A percentile compares a stretch with the other conserved stretches of the same genome.
Conservation (phyloP, 2,329 filamentous ascomycete genomes). For the Penicillium sp. region DNA sequence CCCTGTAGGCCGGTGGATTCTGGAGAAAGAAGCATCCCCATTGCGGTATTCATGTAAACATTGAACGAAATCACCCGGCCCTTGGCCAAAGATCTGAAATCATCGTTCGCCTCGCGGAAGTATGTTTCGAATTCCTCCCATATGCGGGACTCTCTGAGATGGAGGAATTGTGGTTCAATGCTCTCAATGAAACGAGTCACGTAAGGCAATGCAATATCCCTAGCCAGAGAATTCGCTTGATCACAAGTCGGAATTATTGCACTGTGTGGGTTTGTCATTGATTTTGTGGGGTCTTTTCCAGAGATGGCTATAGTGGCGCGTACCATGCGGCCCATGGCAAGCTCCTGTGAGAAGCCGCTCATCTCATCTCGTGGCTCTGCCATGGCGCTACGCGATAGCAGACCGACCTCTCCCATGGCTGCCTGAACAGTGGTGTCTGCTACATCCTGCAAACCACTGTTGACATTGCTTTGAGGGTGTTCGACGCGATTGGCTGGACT, state of each 20-base stretch:
- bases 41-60: slow-evolving; percentile 16
- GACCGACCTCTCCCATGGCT: slow-evolving; percentile 34
- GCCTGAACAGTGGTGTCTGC: slow-evolving; percentile 19
- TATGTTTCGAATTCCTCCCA: slow-evolving; percentile 12
- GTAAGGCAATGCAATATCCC: slow-evolving; percentile 6
- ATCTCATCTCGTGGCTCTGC: slow-evolving; percentile 29
- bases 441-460: neutral
- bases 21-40: slow-evolving; percentile 17
- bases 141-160: slow-evolving; percentile 10
- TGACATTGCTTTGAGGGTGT: neutral
- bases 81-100: neutral
- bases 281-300: slow-evolving; percentile 13
- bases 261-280: neutral
- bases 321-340: slow-evolving; percentile 23
- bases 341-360: slow-evolving; percentile 20
- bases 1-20: slow-evolving; percentile 12
- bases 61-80: slow-evolving; percentile 7
- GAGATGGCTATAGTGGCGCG: slow-evolving; percentile 16
- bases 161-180: slow-evolving; percentile 7
- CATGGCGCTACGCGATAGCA: slow-evolving; percentile 34
- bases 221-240: neutral
- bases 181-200: slow-evolving; percentile 14
- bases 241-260: slow-evolving; percentile 2
- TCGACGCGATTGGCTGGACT: neutral
- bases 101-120: slow-evolving; percentile 2